A percentile compares a stretch with the other conserved stretches of the same genome.
phyloP scores from a whole-genome alignment of 352 stramenopile genomes.

The Pythium chondricola region DNA sequence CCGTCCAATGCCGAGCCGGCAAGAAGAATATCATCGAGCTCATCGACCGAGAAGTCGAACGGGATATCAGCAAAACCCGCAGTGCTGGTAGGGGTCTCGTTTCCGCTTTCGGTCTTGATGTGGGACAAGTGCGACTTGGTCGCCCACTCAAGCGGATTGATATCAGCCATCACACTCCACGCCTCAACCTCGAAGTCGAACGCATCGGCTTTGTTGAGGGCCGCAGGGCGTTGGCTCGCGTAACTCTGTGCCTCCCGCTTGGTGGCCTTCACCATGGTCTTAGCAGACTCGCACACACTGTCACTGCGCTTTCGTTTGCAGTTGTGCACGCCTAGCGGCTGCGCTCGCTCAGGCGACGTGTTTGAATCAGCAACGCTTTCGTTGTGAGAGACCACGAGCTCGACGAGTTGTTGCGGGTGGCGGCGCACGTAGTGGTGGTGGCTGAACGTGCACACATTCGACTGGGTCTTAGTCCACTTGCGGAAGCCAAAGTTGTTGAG shows the following conservation, averaged over 20 bases:
- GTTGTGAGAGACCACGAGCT: constrained; percentile 34
- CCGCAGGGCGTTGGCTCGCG: neutral
- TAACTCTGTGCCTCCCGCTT: constrained; percentile 9
- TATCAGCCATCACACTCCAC: constrained; percentile 17
- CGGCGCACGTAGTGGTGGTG: constrained; percentile 56
- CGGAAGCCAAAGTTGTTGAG: constrained; percentile 92
- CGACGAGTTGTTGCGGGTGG: constrained; percentile 50
- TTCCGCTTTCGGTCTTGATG: constrained; percentile 19
- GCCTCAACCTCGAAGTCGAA: constrained; percentile 25
- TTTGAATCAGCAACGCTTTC: neutral
- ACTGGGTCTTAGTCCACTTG: constrained; percentile 82
- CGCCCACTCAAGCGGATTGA: constrained; percentile 17
- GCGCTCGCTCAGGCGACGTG: neutral
- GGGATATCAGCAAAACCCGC: constrained; percentile 10
- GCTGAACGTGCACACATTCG: constrained; percentile 76
- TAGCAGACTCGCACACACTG: constrained; percentile 6
- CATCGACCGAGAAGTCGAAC: constrained; percentile 24
- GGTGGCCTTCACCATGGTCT: constrained; percentile 3
- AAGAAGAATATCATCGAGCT: constrained; percentile 22
- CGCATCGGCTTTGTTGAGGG: constrained; percentile 14
- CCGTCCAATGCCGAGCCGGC: constrained; percentile 1
- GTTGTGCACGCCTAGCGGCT: neutral
- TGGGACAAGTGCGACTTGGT: constrained; percentile 10
- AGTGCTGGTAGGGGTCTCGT: constrained; percentile 20
- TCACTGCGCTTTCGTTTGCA: constrained; percentile 19